Conservation (phyloP, 495 filamentous ascomycete species). For the Pyrenula massariospora region DNA sequence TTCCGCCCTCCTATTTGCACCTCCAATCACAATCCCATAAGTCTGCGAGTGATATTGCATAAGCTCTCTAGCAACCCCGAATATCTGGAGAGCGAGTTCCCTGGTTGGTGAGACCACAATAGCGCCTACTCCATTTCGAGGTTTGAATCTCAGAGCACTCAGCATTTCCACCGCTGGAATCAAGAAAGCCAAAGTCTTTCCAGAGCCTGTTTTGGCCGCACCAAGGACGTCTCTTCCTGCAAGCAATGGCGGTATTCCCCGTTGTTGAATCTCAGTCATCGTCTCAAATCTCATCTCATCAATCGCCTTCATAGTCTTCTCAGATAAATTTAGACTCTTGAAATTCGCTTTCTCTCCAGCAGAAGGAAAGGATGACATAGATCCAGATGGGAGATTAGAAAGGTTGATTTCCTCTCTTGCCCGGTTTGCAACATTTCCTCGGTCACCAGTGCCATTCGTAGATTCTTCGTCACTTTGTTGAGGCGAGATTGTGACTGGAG, state of each 20-base stretch:
- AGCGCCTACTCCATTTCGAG: conserved; percentile 68
- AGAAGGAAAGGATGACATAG: conserved; percentile 43
- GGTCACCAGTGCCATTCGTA: background rate
- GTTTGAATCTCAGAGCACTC: conserved; percentile 77
- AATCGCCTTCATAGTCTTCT: conserved; percentile 80
- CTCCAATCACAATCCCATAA: conserved; percentile 90
- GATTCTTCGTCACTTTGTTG: background rate
- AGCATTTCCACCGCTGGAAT: conserved; percentile 96
- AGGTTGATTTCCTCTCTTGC: conserved; percentile 7
- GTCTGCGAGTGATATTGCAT: conserved; percentile 85
- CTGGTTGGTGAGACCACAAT: conserved; percentile 72
- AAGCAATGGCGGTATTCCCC: conserved; percentile 76
- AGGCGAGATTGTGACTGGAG: background rate
- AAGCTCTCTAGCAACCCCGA: conserved; percentile 85
- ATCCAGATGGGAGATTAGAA: conserved; percentile 36
- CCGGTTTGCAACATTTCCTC: background rate
- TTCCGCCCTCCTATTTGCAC: conserved; percentile 82
- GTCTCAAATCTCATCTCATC: conserved; percentile 82
- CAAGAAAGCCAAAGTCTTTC: conserved; percentile 91
- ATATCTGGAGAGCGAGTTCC: conserved; percentile 91
- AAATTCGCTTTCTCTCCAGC: conserved; percentile 52
- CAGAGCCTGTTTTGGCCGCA: conserved; percentile 92
- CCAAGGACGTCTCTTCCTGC: conserved; percentile 90
- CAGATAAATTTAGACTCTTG: conserved; percentile 71
- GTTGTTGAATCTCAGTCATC: conserved; percentile 92